These are phyloP conservation scores for Vaccinium vitisidaea DNA, from an alignment of 148 eudicot species.

Conservation along the genomic window DNA sequence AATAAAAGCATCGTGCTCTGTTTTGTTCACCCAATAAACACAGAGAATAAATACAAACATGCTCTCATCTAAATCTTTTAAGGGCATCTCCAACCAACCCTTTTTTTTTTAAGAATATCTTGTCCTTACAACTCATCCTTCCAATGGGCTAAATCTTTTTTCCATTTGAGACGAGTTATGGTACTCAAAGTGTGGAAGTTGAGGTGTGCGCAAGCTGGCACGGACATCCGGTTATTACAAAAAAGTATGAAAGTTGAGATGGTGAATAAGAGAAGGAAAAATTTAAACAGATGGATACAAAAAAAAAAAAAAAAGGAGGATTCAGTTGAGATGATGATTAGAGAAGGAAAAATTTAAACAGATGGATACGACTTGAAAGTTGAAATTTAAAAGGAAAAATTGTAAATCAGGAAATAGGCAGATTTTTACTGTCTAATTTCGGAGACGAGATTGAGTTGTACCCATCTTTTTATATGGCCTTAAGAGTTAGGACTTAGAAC, in stretches of 20 bases:
- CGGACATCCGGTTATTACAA: no score
- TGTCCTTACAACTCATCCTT: background rate
- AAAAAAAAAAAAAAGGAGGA: no score
- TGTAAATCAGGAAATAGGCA: no score
- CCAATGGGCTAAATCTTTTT: background rate
- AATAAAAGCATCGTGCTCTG: background rate
- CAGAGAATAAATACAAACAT: background rate
- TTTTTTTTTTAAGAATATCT: background rate
- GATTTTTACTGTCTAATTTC: no score
- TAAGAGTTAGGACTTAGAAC: no score
- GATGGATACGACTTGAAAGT: background rate
- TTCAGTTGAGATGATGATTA: background rate
- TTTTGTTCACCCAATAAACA: background rate
- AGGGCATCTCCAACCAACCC: background rate
- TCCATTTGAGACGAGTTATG: background rate
- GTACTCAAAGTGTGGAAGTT: no score
- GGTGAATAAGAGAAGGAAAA: no score
- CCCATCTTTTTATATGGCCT: background rate
- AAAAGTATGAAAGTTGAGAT: no score
- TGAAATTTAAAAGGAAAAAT: no score
- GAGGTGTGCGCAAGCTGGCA: no score
- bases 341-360: background rate
- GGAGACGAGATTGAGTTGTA: background rate
- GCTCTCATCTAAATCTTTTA: background rate
- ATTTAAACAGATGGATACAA: no score